A percentile compares a stretch with the other conserved stretches of the same genome.
phyloP scores from a whole-genome alignment of 192 early-diverging fungal species.

The Jimgerdemannia lactiflua region DNA sequence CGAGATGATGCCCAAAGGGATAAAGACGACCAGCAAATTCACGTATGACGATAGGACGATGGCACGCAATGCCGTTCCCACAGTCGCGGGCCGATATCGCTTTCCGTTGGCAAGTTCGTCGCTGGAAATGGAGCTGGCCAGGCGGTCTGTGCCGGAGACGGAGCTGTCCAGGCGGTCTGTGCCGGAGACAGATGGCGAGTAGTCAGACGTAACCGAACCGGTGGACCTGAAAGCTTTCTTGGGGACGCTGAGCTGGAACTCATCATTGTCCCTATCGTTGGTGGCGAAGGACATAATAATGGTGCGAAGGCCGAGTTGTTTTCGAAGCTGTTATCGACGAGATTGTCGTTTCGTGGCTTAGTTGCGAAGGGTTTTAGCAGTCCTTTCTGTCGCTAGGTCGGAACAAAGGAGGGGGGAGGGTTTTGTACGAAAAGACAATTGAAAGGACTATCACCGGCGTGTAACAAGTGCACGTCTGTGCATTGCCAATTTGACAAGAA shows the following conservation, averaged over 20 bases:
- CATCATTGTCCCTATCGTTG: background rate
- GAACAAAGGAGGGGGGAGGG: too few species aligned
- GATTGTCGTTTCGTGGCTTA: background rate
- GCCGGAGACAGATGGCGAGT: background rate
- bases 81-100: background rate
- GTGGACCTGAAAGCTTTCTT: background rate
- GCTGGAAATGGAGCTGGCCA: background rate
- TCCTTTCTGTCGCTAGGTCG: too few species aligned
- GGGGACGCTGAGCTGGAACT: background rate
- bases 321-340: background rate
- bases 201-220: background rate
- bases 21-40: slow-evolving; percentile 71
- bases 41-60: slow-evolving; percentile 52
- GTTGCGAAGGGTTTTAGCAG: too few species aligned
- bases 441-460: too few species aligned
- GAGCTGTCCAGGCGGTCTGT: background rate
- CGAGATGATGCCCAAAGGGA: slow-evolving; percentile 77
- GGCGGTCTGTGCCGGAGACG: background rate
- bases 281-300: background rate
- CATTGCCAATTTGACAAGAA: too few species aligned
- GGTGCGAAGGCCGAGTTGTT: background rate
- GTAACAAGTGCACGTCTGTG: too few species aligned
- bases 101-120: background rate
- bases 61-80: background rate
- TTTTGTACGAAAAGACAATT: too few species aligned